These are phyloP conservation scores for Apophysomyces trapeziformis DNA, from an alignment of 371 early-diverging fungal genomes.

Conservation along the genomic window DNA sequence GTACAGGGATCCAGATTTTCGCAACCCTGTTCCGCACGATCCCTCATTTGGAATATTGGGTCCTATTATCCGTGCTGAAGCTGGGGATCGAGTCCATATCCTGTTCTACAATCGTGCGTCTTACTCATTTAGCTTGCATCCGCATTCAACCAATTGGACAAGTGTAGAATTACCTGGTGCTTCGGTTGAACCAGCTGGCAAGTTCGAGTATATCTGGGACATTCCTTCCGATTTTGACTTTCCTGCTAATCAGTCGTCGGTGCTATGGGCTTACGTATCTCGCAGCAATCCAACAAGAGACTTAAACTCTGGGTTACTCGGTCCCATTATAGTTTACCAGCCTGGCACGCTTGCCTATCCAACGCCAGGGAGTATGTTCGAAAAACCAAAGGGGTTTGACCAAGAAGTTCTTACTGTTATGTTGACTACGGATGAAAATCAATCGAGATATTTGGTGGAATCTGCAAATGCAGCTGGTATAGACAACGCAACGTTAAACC, in stretches of 20 bases:
- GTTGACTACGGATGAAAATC: conserved; percentile 49
- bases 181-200: conserved; percentile 35
- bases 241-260: conserved; percentile 36
- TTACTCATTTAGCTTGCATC: conserved; percentile 53
- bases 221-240: conserved; percentile 35
- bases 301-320: conserved; percentile 51
- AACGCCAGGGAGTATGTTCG: conserved; percentile 36
- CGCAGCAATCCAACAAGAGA: conserved; percentile 37
- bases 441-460: conserved; percentile 41
- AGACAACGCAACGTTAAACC: conserved; percentile 10
- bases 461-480: conserved; percentile 38
- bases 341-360: conserved; percentile 34
- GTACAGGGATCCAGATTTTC: conserved; percentile 47
- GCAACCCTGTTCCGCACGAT: conserved; percentile 34
- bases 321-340: conserved; percentile 52
- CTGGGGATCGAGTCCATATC: conserved; percentile 51
- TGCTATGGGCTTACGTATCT: conserved; percentile 54
- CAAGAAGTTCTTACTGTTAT: conserved; percentile 51
- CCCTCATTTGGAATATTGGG: conserved; percentile 48
- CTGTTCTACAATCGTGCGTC: conserved; percentile 46
- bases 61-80: conserved; percentile 57
- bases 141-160: conserved; percentile 29
- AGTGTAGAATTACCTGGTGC: conserved; percentile 24
- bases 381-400: conserved; percentile 33
- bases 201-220: conserved; percentile 53